phyloP scores from a whole-genome alignment of 2,329 filamentous ascomycete genomes.

The Aureobasidium lini region DNA sequence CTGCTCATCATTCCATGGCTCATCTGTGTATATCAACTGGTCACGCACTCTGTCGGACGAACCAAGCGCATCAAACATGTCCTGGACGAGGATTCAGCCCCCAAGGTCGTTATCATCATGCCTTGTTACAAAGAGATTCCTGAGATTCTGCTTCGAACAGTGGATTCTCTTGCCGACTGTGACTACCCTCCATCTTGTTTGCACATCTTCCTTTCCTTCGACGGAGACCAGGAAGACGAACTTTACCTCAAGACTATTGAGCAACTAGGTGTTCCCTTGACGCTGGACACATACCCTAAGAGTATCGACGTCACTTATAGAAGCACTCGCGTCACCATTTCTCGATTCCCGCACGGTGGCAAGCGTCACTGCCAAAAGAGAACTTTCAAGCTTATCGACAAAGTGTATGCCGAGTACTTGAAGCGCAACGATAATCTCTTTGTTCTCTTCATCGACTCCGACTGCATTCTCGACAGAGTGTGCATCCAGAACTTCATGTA shows the following conservation, averaged over 20 bases:
- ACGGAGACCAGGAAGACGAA: slow-evolving; percentile 82
- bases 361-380: slow-evolving; percentile 91
- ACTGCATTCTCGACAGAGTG: slow-evolving; percentile 84
- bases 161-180: slow-evolving; percentile 87
- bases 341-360: slow-evolving; percentile 84
- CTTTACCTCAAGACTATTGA: slow-evolving; percentile 81
- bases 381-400: slow-evolving; percentile 89
- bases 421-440: slow-evolving; percentile 86
- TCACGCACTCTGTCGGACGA: slow-evolving; percentile 78
- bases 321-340: slow-evolving; percentile 77
- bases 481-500: slow-evolving; percentile 98
- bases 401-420: slow-evolving; percentile 80
- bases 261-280: slow-evolving; percentile 72
- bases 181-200: slow-evolving; percentile 90
- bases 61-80: slow-evolving; percentile 75
- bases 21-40: slow-evolving; percentile 84
- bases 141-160: slow-evolving; percentile 71
- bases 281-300: slow-evolving; percentile 69
- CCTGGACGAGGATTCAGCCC: slow-evolving; percentile 75
- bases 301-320: slow-evolving; percentile 87
- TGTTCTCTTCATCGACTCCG: slow-evolving; percentile 93
- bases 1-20: slow-evolving; percentile 85
- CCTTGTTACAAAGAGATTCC: slow-evolving; percentile 92
- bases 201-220: slow-evolving; percentile 92
- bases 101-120: slow-evolving; percentile 94